Evolutionary conservation across 768 basidiomycete genomes (phyloP), one percentile per base, ranked within the genome.

Genomic region (Phanerochaete carnosa): DNA sequence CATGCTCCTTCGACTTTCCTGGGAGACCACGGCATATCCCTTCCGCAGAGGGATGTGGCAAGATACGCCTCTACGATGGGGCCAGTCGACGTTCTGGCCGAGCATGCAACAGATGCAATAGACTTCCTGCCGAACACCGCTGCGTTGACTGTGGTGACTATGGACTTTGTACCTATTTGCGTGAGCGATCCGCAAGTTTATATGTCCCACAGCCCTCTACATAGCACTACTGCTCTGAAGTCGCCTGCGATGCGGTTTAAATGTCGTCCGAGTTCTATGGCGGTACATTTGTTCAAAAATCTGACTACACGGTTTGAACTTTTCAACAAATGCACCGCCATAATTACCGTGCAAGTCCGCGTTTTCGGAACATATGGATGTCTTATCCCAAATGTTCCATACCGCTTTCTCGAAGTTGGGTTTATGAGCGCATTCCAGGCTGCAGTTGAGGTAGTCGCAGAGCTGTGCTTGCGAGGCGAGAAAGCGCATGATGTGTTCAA

Each of bases 131-230:
- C 57, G 86, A 91, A n/a, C 92, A 83, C 73, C 92, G 91, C 77
- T 94, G 92, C 74, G 85, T 90, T 82, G 75, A 76, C 6, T 94
- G 93, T 72, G 79, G 82, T 0, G 88, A 93, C 70, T 92, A 85
- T 64, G 92, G 94, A 68, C 78, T 94, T 23, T 94, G 92, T 71
- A 76, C 77, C 55, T 71, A 72, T n/a, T 55, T 94, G 92, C 73
- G 90, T 64, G 4, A 37, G 32, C 26, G 22, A 26, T 7, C 39
- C 39, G 4, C 11, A 43, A 19, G 19, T 43, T 19, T 19, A 19
- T 19, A 9, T 43, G 39, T 8, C 39, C 39, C 39, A 43, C 39
- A 19, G 19, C 39, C 39, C 11, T 19, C 4, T 19, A 4, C 39
- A 43, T 19, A 7, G 39, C 4, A 12, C 19, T 19, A 19, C 39